Evolutionary conservation across 2,329 filamentous ascomycete genomes (phyloP), one percentile per base, ranked within the genome.

Genomic region (Sphaerulina musiva): DNA sequence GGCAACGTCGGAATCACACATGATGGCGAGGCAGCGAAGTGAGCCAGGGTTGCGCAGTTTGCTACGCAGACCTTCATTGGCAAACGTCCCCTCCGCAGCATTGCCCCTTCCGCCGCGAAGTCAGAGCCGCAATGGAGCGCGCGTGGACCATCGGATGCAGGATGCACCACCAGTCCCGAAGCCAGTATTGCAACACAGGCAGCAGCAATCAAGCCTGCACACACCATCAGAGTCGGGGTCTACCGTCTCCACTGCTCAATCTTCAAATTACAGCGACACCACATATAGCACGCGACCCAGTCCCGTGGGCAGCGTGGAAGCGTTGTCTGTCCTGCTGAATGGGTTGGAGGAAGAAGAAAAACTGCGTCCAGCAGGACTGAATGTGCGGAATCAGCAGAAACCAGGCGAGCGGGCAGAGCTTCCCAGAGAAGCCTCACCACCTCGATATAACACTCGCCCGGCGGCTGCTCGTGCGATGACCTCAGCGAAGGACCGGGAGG

Each of bases 161-260:
- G 62, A 68, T 49, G 64, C 64, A 9, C 69, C 69, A 26, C 67
- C 67, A 23, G 64, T 69, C 11, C 67, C 67, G 1, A 60, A 60
- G 43, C 59, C 64, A 12, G 60, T 68, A 2, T 56, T 62, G 53
- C 59, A 64, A 32, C 51, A 65, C 49, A 57, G 63, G 17, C 53
- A 64, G 40, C 40, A 45, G 11, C 26, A 29, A 29, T 57, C 65
- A 14, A 60, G 59, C 29, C 55, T 36, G n/a, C 66, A 69, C 39
- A 55, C 61, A 14, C 60, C 66, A 2, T 66, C 64, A n/a, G 63
- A 60, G 12, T 68, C 66, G 10, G 61, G 57, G 2, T 69, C 66
- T 1, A 58, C 62, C 5, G 54, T 59, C n/a, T 69, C 66, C 9
- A 59, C 45, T 2, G 39, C 53, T 26, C 52, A 41, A 4, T 63